Conservation (phyloP, 2,329 filamentous ascomycete genomes). For the Aspergillus intermedius region DNA sequence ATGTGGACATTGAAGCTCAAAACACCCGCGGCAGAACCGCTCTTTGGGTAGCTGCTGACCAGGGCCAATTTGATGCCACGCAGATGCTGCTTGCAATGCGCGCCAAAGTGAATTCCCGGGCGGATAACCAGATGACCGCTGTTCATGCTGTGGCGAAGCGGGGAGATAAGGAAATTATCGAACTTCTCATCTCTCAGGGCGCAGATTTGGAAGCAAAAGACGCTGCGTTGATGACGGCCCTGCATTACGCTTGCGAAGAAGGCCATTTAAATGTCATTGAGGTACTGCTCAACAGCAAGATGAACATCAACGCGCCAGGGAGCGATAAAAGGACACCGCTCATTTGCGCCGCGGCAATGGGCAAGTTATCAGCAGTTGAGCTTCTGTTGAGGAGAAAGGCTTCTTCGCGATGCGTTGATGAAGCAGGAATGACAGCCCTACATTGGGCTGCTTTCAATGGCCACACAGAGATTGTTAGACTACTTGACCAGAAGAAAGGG, state of each 20-base stretch:
- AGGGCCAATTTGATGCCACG: conserved; percentile 27
- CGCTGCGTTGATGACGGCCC: conserved; percentile 28
- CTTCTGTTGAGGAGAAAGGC: conserved; percentile 29
- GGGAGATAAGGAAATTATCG: conserved; percentile 27
- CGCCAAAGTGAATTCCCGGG: conserved; percentile 31
- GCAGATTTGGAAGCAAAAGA: conserved; percentile 34
- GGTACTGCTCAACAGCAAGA: conserved; percentile 26
- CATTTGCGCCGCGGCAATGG: conserved; percentile 29
- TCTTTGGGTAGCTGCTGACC: conserved; percentile 30
- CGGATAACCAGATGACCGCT: conserved; percentile 27
- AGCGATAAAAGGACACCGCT: conserved; percentile 30
- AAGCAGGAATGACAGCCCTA: conserved; percentile 31
- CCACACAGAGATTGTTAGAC: conserved; percentile 29
- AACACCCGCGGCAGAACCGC: conserved; percentile 29
- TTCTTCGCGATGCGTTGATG: conserved; percentile 19
- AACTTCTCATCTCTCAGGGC: conserved; percentile 24
- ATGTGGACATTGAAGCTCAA: conserved; percentile 23
- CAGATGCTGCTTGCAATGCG: conserved; percentile 24
- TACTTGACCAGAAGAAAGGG: conserved; percentile 26
- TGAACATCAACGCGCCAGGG: conserved; percentile 26
- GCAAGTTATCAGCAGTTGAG: conserved; percentile 20
- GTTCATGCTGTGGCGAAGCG: conserved; percentile 29
- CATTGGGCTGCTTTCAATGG: conserved; percentile 36
- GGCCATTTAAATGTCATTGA: conserved; percentile 22
- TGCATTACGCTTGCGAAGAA: conserved; percentile 30